phyloP scores from a whole-genome alignment of 768 basidiomycete species.

The Favolaschia claudopus region DNA sequence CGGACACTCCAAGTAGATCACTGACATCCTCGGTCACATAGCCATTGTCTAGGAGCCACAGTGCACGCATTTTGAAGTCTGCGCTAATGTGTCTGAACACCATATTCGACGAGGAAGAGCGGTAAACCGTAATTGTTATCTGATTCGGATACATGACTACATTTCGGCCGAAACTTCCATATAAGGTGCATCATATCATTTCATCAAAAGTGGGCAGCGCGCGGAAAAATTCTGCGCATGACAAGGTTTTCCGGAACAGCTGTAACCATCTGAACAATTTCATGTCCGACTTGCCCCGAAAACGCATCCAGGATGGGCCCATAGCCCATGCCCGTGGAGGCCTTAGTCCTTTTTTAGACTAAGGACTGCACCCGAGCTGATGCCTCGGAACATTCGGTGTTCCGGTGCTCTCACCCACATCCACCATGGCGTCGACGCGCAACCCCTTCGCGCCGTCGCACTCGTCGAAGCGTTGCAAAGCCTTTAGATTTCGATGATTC shows the following conservation, averaged over 20 bases:
- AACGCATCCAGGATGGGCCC: background rate
- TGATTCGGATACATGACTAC: too few species aligned
- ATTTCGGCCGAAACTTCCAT: too few species aligned
- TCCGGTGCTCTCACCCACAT: too few species aligned
- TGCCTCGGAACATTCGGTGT: too few species aligned
- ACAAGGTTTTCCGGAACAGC: background rate
- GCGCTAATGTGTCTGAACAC: constrained; percentile 24
- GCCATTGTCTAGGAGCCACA: constrained; percentile 22
- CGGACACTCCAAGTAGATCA: constrained; percentile 22
- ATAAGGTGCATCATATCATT: too few species aligned
- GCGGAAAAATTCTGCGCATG: background rate
- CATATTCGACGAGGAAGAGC: background rate
- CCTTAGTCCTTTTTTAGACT: too few species aligned
- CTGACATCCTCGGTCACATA: constrained; percentile 22
- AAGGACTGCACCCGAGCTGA: too few species aligned
- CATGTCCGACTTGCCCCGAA: background rate
- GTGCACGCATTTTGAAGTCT: constrained; percentile 20
- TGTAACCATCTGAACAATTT: background rate
- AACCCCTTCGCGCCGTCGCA: too few species aligned
- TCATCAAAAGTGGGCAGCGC: background rate
- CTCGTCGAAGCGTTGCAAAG: too few species aligned
- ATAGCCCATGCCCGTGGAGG: too few species aligned
- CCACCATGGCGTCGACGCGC: too few species aligned
- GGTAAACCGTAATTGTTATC: background rate
- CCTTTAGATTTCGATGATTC: too few species aligned